Base-by-base conservation (phyloP, 495 filamentous ascomycete genomes). In the Xylaria longipes region DNA sequence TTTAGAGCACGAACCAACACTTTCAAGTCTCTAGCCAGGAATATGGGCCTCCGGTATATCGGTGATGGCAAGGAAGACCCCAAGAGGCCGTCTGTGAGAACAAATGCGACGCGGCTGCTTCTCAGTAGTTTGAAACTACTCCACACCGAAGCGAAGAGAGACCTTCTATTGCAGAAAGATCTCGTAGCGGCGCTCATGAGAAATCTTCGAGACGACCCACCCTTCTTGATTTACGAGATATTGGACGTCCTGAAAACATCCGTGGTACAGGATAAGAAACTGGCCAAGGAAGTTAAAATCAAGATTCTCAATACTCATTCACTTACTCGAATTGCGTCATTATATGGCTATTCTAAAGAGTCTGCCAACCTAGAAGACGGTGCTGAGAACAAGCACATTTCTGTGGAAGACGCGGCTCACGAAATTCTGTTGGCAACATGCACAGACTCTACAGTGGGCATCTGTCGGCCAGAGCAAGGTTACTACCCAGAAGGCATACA, bases 31-130 rank as follows among this genome's bases (percentile, higher is more conserved):
- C 79, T 98, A 12, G 90, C 84, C 5, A 82, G 89, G 41, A 89
- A 90, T 75, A 84, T 93, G 69, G 82, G 83, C 27, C 80, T 88
- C 39, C 81, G 83, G 72, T 82, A 81, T 74, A 78, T 85, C 3
- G 88, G 89, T 41, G 85, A 87, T 11, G 82, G 81, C 33, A 74
- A 84, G 0, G 87, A 90, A 73, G 86, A 89, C 29, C 77, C 75
- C 8, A 85, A 87, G 71, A 87, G 88, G 69, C 90, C 92, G 8
- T 92, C 93, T 1, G 82, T 96, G n/a, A 84, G 94, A 45, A 89
- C 90, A 6, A 92, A 91, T 80, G 91, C 94, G 31, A 83, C 93
- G 48, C 87, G 87, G 35, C 95, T 95, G 81, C 80, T 97, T 7
- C 84, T 97, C 41, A 87, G 90, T 15, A 88, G 91, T 71, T 76